phyloP scores from a whole-genome alignment of 768 basidiomycete genomes.

The Mycena galopus region DNA sequence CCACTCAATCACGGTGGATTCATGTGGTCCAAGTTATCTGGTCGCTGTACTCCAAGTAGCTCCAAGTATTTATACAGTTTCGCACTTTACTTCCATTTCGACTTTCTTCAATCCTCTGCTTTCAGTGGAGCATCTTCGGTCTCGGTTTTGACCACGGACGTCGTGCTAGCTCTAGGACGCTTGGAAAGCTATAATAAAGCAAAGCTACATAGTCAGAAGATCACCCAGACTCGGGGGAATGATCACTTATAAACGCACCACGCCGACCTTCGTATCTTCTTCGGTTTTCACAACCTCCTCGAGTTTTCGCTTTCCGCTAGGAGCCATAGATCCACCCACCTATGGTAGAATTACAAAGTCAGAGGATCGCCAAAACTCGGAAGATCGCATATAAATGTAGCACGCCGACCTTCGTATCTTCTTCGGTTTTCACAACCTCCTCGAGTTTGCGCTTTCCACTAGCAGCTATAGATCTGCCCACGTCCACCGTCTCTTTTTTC shows the following conservation, averaged over 20 bases:
- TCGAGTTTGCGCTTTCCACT: neutral
- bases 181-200: constrained; percentile 4
- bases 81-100: neutral
- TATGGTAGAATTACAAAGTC: too few species aligned
- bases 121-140: neutral
- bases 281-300: too few species aligned
- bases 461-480: too few species aligned
- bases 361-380: too few species aligned
- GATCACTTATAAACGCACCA: neutral
- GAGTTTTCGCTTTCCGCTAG: too few species aligned
- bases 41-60: too few species aligned
- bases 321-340: too few species aligned
- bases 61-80: constrained; percentile 4
- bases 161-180: neutral
- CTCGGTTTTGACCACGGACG: neutral
- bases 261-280: neutral
- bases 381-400: too few species aligned
- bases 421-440: neutral
- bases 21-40: too few species aligned
- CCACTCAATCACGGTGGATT: too few species aligned
- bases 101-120: neutral
- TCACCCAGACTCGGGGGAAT: too few species aligned
- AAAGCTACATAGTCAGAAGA: neutral
- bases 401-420: too few species aligned
- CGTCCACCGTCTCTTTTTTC: neutral